These are phyloP conservation scores for Wallacemonas rigidus DNA, from an alignment of 208 protist species.

Conservation along the genomic window DNA sequence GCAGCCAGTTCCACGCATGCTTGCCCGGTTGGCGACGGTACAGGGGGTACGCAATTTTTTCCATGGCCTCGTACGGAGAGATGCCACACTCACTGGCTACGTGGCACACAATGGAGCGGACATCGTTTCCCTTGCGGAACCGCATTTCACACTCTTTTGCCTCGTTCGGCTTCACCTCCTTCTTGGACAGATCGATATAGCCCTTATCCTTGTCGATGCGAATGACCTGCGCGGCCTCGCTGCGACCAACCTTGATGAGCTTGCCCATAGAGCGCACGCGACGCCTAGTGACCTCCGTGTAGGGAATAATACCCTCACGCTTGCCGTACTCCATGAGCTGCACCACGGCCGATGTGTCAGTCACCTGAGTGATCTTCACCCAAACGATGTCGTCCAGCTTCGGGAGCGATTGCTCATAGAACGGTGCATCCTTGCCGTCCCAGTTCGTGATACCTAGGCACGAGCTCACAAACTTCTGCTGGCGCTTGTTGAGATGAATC, in stretches of 20 bases:
- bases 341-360: slow-evolving; percentile 93
- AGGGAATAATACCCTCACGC: slow-evolving; percentile 98
- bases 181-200: slow-evolving; percentile 99
- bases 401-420: slow-evolving; percentile 86
- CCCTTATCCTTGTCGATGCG: slow-evolving; percentile 99
- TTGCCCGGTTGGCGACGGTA: slow-evolving; percentile 81
- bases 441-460: slow-evolving; percentile 79
- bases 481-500: slow-evolving; percentile 71
- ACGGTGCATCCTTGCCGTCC: slow-evolving; percentile 72
- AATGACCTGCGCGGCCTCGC: slow-evolving; percentile 97
- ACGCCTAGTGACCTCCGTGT: slow-evolving; percentile 96
- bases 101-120: slow-evolving; percentile 97
- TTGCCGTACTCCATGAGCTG: slow-evolving; percentile 98
- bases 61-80: slow-evolving; percentile 78
- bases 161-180: slow-evolving; percentile 95
- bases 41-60: slow-evolving; percentile 96
- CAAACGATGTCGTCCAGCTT: slow-evolving; percentile 98
- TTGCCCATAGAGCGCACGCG: slow-evolving; percentile 99
- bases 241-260: slow-evolving; percentile 97
- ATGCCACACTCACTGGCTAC: slow-evolving; percentile 90
- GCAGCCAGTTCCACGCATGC: slow-evolving; percentile 79
- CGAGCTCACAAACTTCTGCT: slow-evolving; percentile 74
- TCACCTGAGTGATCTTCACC: slow-evolving; percentile 95
- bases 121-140: slow-evolving; percentile 96
- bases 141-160: slow-evolving; percentile 93